Percentiles rank a stretch among this genome's conserved stretches.
phyloP scores from a whole-genome alignment of 805 yeast species.

The Candida schatavii region DNA sequence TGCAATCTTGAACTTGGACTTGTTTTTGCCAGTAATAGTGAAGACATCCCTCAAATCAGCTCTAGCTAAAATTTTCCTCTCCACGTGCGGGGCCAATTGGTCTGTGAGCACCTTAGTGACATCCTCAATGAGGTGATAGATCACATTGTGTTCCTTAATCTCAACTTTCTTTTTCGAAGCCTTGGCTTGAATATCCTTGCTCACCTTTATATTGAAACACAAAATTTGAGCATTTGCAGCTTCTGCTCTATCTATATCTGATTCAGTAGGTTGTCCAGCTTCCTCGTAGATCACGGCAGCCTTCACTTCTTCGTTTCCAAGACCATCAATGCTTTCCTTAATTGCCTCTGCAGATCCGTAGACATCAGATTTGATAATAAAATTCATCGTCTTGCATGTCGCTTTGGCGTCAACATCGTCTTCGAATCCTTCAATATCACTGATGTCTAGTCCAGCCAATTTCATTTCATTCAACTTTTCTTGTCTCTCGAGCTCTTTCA shows the following conservation, averaged over 20 bases:
- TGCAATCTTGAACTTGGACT: conserved; percentile 63
- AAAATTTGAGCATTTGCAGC: conserved; percentile 61
- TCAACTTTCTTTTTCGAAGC: conserved; percentile 59
- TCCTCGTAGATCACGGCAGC: conserved; percentile 67
- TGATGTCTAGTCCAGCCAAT: conserved; percentile 56
- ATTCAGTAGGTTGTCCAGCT: conserved; percentile 70
- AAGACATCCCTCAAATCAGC: conserved; percentile 72
- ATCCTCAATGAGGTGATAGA: conserved; percentile 83
- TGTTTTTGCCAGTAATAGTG: conserved; percentile 57
- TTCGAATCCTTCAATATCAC: conserved; percentile 34
- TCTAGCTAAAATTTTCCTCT: conserved; percentile 62
- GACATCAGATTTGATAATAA: conserved; percentile 86
- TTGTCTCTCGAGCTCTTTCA: conserved; percentile 49
- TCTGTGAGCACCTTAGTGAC: conserved; percentile 64
- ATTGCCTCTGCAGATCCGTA: conserved; percentile 95
- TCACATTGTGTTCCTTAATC: conserved; percentile 69
- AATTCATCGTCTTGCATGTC: conserved; percentile 39
- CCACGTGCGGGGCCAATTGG: conserved; percentile 62
- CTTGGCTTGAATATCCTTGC: conserved; percentile 57
- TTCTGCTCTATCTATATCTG: conserved; percentile 39
- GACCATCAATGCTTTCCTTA: conserved; percentile 67
- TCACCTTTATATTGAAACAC: conserved; percentile 71
- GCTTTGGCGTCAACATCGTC: conserved; percentile 22
- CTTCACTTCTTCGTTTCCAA: conserved; percentile 86
- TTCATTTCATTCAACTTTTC: conserved; percentile 56